Percentiles rank a stretch among this genome's conserved stretches.
Conservation (phyloP, 169 alveolate species). For the Eimeria necatrix region DNA sequence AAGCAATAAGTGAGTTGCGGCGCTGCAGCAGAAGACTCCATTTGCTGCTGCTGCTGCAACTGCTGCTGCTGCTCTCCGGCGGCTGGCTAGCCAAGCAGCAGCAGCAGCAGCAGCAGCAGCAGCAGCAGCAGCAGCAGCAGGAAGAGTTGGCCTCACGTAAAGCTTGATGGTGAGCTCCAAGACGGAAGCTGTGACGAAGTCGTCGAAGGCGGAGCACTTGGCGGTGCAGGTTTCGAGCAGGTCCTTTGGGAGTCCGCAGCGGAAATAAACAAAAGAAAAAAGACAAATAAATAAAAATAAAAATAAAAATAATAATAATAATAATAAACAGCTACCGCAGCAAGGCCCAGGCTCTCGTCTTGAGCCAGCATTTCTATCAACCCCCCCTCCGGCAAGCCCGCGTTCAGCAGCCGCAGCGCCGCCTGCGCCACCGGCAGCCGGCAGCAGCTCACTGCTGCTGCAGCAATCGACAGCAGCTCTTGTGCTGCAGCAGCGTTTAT, state of each 20-base stretch:
- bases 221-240: background rate
- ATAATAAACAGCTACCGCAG: background rate
- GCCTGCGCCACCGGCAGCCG: background rate
- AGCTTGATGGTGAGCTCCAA: background rate
- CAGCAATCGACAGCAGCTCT: background rate
- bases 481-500: background rate
- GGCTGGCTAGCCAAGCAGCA: too few relatives aligned
- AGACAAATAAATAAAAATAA: background rate
- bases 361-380: background rate
- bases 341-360: background rate
- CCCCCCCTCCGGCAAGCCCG: background rate
- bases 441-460: background rate
- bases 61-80: too few relatives aligned
- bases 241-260: background rate
- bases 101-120: too few relatives aligned
- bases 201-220: conserved; percentile 10
- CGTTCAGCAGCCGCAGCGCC: background rate
- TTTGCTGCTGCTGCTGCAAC: background rate
- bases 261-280: background rate
- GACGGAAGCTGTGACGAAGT: background rate
- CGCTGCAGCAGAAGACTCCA: too few relatives aligned
- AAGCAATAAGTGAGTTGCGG: too few relatives aligned
- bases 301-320: background rate
- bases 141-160: background rate
- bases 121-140: background rate